phyloP scores from a whole-genome alignment of 805 yeast species.

The Yarrowia hollandica region DNA sequence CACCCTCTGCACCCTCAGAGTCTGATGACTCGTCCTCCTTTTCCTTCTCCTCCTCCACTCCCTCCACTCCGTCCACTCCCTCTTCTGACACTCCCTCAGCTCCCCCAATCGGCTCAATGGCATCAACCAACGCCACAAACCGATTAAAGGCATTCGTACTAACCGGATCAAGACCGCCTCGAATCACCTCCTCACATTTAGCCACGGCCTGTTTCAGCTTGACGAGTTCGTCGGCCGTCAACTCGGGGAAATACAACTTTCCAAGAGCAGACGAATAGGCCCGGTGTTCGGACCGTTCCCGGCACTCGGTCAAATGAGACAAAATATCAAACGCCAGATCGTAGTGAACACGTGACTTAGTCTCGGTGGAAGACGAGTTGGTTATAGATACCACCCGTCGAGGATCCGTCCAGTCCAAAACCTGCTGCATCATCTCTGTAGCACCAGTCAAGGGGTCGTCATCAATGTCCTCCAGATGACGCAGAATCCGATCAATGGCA shows the following conservation, averaged over 20 bases:
- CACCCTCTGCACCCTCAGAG: too few species aligned
- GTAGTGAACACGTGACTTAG: slow-evolving; percentile 23
- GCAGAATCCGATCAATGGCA: slow-evolving; percentile 28
- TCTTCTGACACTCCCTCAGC: too few species aligned
- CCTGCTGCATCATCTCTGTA: slow-evolving; percentile 60
- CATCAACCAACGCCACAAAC: neutral
- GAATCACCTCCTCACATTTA: neutral
- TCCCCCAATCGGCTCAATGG: neutral
- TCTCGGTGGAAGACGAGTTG: neutral
- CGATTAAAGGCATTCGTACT: neutral
- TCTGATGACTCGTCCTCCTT: too few species aligned
- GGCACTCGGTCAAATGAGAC: neutral
- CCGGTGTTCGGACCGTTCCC: neutral
- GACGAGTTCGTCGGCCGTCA: neutral
- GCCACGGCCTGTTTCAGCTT: neutral
- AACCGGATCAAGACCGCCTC: neutral
- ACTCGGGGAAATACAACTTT: slow-evolving; percentile 6
- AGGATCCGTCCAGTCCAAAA: slow-evolving; percentile 86
- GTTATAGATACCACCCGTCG: slow-evolving; percentile 30
- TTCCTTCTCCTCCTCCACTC: neutral
- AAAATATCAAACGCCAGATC: slow-evolving; percentile 15
- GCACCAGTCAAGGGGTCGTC: slow-evolving; percentile 47
- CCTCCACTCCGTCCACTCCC: neutral
- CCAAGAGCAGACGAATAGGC: neutral
- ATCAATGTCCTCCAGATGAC: slow-evolving; percentile 52